Conservation (phyloP, 1,284 basidiomycete genomes). For the Earliella scabrosa region DNA sequence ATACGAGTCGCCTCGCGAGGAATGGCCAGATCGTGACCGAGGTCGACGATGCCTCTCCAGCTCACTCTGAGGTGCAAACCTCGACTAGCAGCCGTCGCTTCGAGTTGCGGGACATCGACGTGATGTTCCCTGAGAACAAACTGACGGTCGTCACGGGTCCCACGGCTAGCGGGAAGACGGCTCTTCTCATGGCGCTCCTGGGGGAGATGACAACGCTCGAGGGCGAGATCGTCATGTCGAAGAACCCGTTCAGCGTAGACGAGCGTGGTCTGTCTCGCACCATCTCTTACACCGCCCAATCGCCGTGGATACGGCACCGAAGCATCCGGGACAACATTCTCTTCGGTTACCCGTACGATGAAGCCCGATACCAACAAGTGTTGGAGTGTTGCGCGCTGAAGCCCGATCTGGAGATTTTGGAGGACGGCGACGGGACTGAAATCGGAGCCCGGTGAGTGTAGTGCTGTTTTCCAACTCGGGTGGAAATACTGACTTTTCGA, state of each 20-base stretch:
- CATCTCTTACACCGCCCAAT: conserved; percentile 85
- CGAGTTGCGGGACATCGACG: conserved; percentile 65
- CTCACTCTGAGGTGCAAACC: too few relatives aligned
- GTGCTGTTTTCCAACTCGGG: too few relatives aligned
- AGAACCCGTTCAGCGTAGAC: conserved; percentile 62
- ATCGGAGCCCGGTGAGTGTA: conserved; percentile 41
- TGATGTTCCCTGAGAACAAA: conserved; percentile 73
- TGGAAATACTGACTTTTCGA: too few relatives aligned
- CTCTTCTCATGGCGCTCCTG: conserved; percentile 70
- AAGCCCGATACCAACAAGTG: conserved; percentile 67
- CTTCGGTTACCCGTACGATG: conserved; percentile 70
- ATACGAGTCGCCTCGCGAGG: neutral
- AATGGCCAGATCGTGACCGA: conserved; percentile 4
- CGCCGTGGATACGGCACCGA: conserved; percentile 80
- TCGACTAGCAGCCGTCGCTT: conserved; percentile 50
- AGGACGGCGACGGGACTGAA: conserved; percentile 45
- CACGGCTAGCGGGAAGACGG: conserved; percentile 83
- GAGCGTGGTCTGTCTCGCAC: conserved; percentile 68
- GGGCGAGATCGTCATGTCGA: conserved; percentile 64
- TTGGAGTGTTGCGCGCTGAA: conserved; percentile 74
- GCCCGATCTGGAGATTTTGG: conserved; percentile 59
- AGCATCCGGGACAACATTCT: conserved; percentile 75
- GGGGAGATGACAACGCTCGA: conserved; percentile 64
- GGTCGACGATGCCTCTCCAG: conserved; percentile 26
- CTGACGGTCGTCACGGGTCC: conserved; percentile 71